These are phyloP conservation scores for Pythium sukuiense DNA, from an alignment of 352 stramenopile genomes.

Conservation along the genomic window DNA sequence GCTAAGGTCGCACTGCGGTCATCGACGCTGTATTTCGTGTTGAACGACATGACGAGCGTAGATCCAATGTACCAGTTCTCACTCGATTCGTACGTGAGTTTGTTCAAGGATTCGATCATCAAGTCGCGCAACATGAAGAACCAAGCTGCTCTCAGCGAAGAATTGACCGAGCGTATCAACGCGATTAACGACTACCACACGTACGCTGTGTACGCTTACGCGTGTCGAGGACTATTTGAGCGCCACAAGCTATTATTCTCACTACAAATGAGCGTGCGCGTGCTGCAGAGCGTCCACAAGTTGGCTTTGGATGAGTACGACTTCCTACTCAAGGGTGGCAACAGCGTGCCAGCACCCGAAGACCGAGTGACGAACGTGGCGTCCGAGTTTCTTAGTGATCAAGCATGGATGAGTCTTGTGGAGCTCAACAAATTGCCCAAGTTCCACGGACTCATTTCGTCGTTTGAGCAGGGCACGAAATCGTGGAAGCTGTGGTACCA, in stretches of 20 bases:
- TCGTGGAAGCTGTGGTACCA: conserved; percentile 85
- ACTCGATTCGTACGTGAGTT: conserved; percentile 92
- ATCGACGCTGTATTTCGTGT: conserved; percentile 95
- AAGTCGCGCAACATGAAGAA: conserved; percentile 83
- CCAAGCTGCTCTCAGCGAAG: conserved; percentile 74
- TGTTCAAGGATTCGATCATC: conserved; percentile 95
- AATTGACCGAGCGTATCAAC: conserved; percentile 86
- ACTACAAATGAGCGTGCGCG: conserved; percentile 92
- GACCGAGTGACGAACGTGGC: conserved; percentile 83
- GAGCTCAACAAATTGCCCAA: conserved; percentile 90
- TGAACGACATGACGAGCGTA: conserved; percentile 94
- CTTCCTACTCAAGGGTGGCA: conserved; percentile 93
- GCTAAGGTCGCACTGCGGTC: conserved; percentile 90
- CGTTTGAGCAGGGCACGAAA: conserved; percentile 88
- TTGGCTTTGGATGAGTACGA: conserved; percentile 93
- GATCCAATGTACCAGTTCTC: conserved; percentile 98
- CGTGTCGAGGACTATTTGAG: conserved; percentile 95
- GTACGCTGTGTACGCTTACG: conserved; percentile 94
- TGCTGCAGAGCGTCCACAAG: conserved; percentile 91
- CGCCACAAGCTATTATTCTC: conserved; percentile 96
- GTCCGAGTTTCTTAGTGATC: conserved; percentile 85
- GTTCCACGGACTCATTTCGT: conserved; percentile 89
- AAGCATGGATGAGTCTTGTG: conserved; percentile 88
- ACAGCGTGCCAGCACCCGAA: conserved; percentile 46
- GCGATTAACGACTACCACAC: conserved; percentile 96